Evolutionary conservation across 83 land plant species (phyloP), one percentile per base, ranked within the genome.

Genomic region (Picea abies): DNA sequence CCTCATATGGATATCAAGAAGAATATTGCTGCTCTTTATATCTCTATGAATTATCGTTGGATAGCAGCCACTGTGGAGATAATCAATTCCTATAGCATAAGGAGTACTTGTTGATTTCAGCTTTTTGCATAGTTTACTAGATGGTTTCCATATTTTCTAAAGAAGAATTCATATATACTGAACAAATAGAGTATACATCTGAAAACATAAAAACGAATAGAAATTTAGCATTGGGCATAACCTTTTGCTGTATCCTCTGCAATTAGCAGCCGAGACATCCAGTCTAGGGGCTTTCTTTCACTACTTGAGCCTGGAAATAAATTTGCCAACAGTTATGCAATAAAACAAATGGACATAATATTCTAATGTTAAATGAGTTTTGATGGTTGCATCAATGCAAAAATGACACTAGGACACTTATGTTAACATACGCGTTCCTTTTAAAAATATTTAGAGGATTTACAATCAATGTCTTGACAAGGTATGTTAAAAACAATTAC

Each of bases 181-280:
- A 49, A 49, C 41, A 15, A 68, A 12, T 26, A 35, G 20, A 70
- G 19, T 17, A 9, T 37, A 15, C 3, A 4, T 70, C 73, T 70
- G 73, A 70, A 32, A 26, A 11, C 14, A 14, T 49, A 70, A 35
- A 70, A 70, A 19, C 20, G 26, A 70, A 32, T 35, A 70, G 47
- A 5, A 70, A 35, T 1, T 32, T 16, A 16, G 73, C 73, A 37
- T 32, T 16, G 17, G 73, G 19, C 35, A 8, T 37, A 62, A 94
- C 96, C 95, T 94, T 89, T 94, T 32, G 96, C 94, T 65, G 96
- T 92, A 89, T 94, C 94, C 71, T 85, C 85, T 78, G 90, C 91
- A 79, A 94, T 82, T 3, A 60, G 23, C 17, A 94, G 88, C 66
- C 94, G 90, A 79, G 90, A 52, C 25, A 86, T 73, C 96, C 94